phyloP scores from a whole-genome alignment of 331 rosid genomes.

The Dryas integrifolia region DNA sequence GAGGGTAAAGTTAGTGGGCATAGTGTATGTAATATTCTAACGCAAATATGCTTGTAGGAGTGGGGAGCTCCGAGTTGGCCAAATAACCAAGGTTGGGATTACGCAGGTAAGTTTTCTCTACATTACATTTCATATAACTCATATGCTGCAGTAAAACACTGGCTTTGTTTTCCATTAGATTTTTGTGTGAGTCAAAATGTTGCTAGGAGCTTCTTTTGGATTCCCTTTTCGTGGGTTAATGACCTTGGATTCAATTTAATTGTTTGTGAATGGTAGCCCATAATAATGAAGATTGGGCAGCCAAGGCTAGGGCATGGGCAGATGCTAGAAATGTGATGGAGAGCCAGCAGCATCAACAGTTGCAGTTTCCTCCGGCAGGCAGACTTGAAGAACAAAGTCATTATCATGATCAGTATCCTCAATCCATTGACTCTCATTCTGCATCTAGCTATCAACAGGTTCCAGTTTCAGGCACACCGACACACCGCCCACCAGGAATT shows the following conservation, averaged over 20 bases:
- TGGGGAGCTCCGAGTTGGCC: conserved; percentile 74
- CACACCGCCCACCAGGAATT: conserved; percentile 39
- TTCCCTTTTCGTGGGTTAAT: background rate
- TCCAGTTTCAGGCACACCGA: conserved; percentile 53
- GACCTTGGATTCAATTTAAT: background rate
- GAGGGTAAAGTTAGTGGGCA: background rate
- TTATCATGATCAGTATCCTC: conserved; percentile 71
- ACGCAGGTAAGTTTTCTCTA: conserved; percentile 51
- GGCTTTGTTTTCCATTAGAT: background rate
- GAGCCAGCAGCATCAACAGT: conserved; percentile 65
- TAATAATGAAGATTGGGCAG: conserved; percentile 89
- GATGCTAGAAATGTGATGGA: conserved; percentile 76
- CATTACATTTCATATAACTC: background rate
- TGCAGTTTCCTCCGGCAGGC: conserved; percentile 60
- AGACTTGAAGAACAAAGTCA: conserved; percentile 71
- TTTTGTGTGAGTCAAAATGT: background rate
- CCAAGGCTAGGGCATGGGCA: conserved; percentile 98
- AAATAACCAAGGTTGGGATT: conserved; percentile 55
- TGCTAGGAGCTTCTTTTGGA: background rate
- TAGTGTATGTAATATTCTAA: background rate
- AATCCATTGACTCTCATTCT: conserved; percentile 44
- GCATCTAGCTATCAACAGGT: conserved; percentile 66
- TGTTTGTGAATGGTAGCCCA: conserved; percentile 40
- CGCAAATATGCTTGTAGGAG: conserved; percentile 43
- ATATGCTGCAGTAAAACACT: background rate